These are phyloP conservation scores for Macrophomina pseudophaseolina DNA, from an alignment of 2,329 filamentous ascomycete genomes.

Conservation along the genomic window DNA sequence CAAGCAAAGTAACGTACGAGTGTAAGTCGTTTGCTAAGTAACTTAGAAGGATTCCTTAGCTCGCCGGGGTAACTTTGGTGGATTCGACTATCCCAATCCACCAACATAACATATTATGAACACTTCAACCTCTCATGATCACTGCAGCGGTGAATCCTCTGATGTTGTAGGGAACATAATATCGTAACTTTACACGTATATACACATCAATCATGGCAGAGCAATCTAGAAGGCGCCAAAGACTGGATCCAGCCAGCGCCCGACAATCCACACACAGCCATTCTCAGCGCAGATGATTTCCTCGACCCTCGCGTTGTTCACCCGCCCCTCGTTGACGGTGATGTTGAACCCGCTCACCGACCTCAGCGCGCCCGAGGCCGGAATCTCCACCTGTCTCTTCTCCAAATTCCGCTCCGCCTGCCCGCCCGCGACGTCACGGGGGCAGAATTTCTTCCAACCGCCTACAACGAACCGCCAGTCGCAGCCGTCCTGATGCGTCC, in stretches of 20 bases:
- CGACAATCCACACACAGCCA: neutral
- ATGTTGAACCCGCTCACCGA: constrained; percentile 6
- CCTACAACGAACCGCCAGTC: neutral
- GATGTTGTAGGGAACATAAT: no score
- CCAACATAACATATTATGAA: no score
- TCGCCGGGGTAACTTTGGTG: no score
- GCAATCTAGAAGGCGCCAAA: neutral
- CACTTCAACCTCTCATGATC: no score
- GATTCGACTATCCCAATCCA: no score
- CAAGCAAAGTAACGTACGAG: no score
- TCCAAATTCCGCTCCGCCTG: neutral
- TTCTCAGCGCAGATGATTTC: neutral
- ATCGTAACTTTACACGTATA: no score
- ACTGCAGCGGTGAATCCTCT: no score
- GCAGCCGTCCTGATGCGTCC: neutral
- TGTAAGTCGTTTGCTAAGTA: no score
- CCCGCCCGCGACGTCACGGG: neutral
- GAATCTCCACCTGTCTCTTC: neutral
- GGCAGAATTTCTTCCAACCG: neutral
- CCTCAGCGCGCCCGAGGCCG: neutral
- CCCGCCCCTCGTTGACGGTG: neutral
- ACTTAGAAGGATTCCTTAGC: no score
- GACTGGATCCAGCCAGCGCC: neutral
- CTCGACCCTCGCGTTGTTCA: neutral
- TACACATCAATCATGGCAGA: neutral